Percentiles rank a stretch among this genome's conserved stretches.
Evolutionary conservation across 371 early-diverging fungal species (phyloP).

Genomic region (Mucor indicus): DNA sequence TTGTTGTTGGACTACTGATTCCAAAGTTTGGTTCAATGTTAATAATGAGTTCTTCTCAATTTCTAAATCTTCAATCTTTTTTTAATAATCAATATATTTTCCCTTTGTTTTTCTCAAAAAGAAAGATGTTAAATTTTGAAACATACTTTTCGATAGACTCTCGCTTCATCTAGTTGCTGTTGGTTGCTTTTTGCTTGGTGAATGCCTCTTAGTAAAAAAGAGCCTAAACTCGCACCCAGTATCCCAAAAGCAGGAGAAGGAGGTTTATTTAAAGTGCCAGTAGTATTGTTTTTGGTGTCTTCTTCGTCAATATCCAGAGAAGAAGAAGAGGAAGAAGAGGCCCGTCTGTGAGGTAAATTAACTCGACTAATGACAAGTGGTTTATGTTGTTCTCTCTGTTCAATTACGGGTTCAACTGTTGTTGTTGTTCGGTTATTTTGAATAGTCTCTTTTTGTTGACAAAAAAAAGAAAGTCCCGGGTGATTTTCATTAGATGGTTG

Average conservation of each 20-base stretch:
- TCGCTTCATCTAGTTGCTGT: slow-evolving; percentile 22
- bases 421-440: slow-evolving; percentile 3
- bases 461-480: slow-evolving; percentile 30
- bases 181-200: not conserved
- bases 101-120: not conserved
- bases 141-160: slow-evolving; percentile 39
- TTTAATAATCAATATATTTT: not conserved
- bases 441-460: slow-evolving; percentile 7
- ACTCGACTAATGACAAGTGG: slow-evolving; percentile 26
- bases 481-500: slow-evolving; percentile 16
- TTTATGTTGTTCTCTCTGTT: too few species aligned
- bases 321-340: too few species aligned
- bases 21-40: slow-evolving; percentile 43
- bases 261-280: too few species aligned
- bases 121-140: not conserved
- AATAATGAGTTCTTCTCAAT: slow-evolving; percentile 48
- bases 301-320: slow-evolving; percentile 1
- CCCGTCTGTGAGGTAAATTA: slow-evolving; percentile 9
- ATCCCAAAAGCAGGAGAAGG: slow-evolving; percentile 9
- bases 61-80: slow-evolving; percentile 52
- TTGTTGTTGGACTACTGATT: slow-evolving; percentile 41
- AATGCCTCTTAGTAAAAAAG: slow-evolving; percentile 19
- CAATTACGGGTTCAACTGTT: slow-evolving; percentile 4
- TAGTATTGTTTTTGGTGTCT: not conserved
- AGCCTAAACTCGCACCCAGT: slow-evolving; percentile 14